Evolutionary conservation across 2,329 filamentous ascomycete genomes (phyloP).

Genomic region (Penicillium sp.): DNA sequence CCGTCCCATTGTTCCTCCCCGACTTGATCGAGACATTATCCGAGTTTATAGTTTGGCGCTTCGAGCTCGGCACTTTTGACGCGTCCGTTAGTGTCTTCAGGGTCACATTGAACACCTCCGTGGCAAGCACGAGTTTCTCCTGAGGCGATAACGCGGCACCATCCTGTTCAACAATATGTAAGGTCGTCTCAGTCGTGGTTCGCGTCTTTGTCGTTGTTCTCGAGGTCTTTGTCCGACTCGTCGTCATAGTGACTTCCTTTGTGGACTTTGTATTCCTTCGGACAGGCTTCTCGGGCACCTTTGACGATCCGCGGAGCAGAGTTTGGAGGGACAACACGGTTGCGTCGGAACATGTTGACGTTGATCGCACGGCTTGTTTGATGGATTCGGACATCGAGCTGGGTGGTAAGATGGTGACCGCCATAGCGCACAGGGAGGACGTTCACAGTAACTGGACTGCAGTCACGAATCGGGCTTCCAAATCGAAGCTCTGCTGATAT

Average conservation of each 20-base stretch:
- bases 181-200: constrained; percentile 33
- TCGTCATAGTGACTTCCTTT: constrained; percentile 31
- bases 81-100: constrained; percentile 52
- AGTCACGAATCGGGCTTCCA: constrained; percentile 24
- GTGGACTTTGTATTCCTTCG: constrained; percentile 35
- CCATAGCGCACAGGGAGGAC: constrained; percentile 32
- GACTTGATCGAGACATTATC: constrained; percentile 38
- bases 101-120: constrained; percentile 54
- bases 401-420: constrained; percentile 41
- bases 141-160: constrained; percentile 40
- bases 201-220: constrained; percentile 36
- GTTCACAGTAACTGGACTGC: constrained; percentile 23
- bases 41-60: constrained; percentile 21
- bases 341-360: constrained; percentile 59
- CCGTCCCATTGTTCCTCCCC: constrained; percentile 30
- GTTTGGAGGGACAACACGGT: constrained; percentile 49
- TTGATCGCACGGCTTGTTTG: constrained; percentile 61
- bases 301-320: constrained; percentile 42
- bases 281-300: constrained; percentile 32
- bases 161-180: constrained; percentile 38
- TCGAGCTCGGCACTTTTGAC: constrained; percentile 33
- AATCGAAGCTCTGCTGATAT: constrained; percentile 34
- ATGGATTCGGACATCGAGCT: constrained; percentile 52
- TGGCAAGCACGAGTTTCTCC: constrained; percentile 51
- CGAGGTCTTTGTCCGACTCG: constrained; percentile 32